These are phyloP conservation scores for Orbilia blumenaviensis DNA, from an alignment of 2,329 filamentous ascomycete genomes.

Conservation along the genomic window DNA sequence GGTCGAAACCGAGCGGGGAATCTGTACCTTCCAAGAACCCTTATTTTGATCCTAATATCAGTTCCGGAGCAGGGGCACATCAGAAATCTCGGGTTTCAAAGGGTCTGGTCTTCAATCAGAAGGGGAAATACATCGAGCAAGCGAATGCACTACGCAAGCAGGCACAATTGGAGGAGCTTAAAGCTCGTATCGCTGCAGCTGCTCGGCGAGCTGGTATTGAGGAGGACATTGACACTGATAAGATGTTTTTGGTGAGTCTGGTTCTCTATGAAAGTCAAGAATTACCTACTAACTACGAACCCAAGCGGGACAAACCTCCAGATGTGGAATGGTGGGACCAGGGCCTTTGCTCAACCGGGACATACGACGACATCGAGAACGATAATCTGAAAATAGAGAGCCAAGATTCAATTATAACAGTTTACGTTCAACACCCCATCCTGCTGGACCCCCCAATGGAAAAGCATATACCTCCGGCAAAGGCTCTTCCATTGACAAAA, in stretches of 20 bases:
- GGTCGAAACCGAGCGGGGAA: constrained; percentile 58
- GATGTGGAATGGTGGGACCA: constrained; percentile 99
- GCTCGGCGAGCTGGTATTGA: constrained; percentile 92
- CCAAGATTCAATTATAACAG: constrained; percentile 85
- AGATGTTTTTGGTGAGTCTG: constrained; percentile 76
- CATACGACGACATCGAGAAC: constrained; percentile 76
- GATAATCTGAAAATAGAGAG: constrained; percentile 76
- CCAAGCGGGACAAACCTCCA: constrained; percentile 73
- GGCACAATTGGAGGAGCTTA: constrained; percentile 90
- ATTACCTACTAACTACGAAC: constrained; percentile 7
- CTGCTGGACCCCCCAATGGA: constrained; percentile 91
- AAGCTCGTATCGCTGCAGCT: constrained; percentile 86
- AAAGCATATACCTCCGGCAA: constrained; percentile 77
- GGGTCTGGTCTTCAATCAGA: constrained; percentile 87
- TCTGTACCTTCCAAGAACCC: constrained; percentile 69
- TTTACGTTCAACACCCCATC: constrained; percentile 92
- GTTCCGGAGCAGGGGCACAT: constrained; percentile 67
- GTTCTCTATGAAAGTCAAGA: not conserved
- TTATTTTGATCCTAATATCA: constrained; percentile 77
- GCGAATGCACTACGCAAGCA: constrained; percentile 88
- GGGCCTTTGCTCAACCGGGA: constrained; percentile 77
- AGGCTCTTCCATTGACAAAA: constrained; percentile 89
- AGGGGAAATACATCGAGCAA: constrained; percentile 96
- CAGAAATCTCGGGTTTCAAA: constrained; percentile 75
- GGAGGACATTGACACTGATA: constrained; percentile 87